Base-by-base conservation (phyloP, 2,329 filamentous ascomycete genomes). In the Penicillium sp. region DNA sequence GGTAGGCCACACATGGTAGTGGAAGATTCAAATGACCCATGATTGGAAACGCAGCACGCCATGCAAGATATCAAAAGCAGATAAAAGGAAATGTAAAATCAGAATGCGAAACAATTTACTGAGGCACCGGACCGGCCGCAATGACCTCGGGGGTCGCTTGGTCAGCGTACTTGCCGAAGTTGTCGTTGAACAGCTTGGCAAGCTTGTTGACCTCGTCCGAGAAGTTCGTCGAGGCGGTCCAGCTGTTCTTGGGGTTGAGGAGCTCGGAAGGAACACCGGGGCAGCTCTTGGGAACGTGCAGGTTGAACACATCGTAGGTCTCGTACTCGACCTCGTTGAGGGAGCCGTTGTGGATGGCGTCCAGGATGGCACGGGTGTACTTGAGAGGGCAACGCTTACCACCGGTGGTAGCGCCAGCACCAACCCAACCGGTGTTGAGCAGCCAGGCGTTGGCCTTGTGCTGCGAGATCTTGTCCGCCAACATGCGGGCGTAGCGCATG, bases 401-500 rank as follows among this genome's bases (percentile, higher is more conserved):
- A 59, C 90, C 91, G 65, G 89, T 93, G 64, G 85, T 83, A 66
- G 86, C 87, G 67, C 88, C 88, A 64, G 90, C 90, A 68, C 90
- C 90, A 68, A 94, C 89, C 90, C 90, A 96, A 63, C 90, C 90
- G 64, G 90, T 96, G 85, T 96, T 96, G 72, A 98, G 85, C 61
- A 98, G 80, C 93, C 93, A 98, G 64, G 91, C 93, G 71, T 95
- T 95, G 74, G 89, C 85, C 66, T 89, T 87, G 84, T 98, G 89
- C 62, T 88, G 72, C 66, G 91, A 82, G 69, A 98, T 98, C 85
- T 97, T 97, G 72, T 96, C 88, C 33, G 93, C 93, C 55, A 98
- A 80, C 93, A 98, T 98, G 77, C 85, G 85, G 62, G 93, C 93
- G 76, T 98, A 98, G 72, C 88, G 86, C 93, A 98, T 98, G 64